phyloP scores from a whole-genome alignment of 495 filamentous ascomycete species.

The Podospora comata region DNA sequence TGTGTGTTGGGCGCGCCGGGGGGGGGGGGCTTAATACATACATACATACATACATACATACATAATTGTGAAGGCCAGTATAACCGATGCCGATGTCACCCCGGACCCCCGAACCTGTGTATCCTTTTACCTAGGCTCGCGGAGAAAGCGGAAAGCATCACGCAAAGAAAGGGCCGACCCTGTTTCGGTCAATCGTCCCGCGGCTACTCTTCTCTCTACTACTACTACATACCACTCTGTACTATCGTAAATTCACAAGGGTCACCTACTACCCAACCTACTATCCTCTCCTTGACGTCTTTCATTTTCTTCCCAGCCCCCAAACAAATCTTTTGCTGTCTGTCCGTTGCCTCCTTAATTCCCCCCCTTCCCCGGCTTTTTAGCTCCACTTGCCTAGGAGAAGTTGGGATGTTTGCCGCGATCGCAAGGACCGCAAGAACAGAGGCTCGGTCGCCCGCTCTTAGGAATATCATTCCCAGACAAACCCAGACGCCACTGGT shows the following conservation, averaged over 20 bases:
- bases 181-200: conserved; percentile 23
- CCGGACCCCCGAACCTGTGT: conserved; percentile 11
- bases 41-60: neutral
- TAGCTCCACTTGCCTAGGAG: conserved; percentile 9
- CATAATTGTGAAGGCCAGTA: no score
- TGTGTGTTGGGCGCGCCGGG: no score
- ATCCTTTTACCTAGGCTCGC: conserved; percentile 24
- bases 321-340: neutral
- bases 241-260: conserved; percentile 11
- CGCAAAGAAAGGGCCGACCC: conserved; percentile 14
- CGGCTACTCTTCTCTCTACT: conserved; percentile 12
- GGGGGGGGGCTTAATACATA: neutral
- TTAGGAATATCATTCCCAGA: conserved; percentile 30
- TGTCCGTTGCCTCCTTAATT: conserved; percentile 8
- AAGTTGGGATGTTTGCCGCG: conserved; percentile 33
- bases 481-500: conserved; percentile 26
- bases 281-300: neutral
- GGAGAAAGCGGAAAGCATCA: conserved; percentile 12
- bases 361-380: neutral
- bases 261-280: neutral
- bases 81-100: conserved; percentile 13
- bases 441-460: conserved; percentile 36
- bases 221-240: neutral
- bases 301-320: neutral
- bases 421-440: conserved; percentile 30